A percentile compares a stretch with the other conserved stretches of the same genome.
phyloP scores from a whole-genome alignment of 2,329 filamentous ascomycete species.

The Colletotrichum lentis region DNA sequence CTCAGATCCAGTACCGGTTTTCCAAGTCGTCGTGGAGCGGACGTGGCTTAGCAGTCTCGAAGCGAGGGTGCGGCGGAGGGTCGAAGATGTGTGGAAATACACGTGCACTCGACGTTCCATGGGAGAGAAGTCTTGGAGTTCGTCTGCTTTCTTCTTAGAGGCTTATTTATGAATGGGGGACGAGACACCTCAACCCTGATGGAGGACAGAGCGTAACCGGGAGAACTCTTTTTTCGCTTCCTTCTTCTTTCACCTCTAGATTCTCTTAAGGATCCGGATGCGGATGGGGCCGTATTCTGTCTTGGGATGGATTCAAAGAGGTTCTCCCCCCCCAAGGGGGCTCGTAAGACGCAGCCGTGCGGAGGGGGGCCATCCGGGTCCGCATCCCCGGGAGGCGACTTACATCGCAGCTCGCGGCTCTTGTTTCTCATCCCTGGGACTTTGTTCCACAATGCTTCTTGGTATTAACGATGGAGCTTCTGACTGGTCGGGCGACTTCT shows the following conservation, averaged over 20 bases:
- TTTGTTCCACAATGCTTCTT: not conserved
- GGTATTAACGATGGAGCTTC: not conserved
- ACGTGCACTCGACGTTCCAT: slow-evolving; percentile 9
- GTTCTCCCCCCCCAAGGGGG: not conserved
- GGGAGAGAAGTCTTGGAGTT: not conserved
- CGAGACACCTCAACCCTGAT: not conserved
- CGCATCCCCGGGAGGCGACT: not conserved
- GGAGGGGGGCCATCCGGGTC: slow-evolving; percentile 27
- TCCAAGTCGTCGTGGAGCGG: not conserved
- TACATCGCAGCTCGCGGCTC: slow-evolving; percentile 1
- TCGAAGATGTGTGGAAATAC: slow-evolving; percentile 3
- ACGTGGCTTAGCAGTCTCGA: slow-evolving; percentile 3
- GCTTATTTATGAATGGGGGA: not conserved
- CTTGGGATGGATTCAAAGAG: slow-evolving; percentile 2
- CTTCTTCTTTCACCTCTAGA: not conserved
- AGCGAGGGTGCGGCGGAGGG: slow-evolving; percentile 4
- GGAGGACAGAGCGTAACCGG: not conserved
- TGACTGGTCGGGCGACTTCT: not conserved
- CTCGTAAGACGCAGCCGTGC: not conserved
- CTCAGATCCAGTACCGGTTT: not conserved
- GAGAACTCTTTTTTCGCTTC: not conserved
- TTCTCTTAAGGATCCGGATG: not conserved
- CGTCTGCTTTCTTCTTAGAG: not conserved
- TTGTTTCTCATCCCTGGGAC: not conserved
- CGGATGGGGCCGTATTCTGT: too few relatives aligned